Evolutionary conservation across 768 basidiomycete species (phyloP), one percentile per base, ranked within the genome.

Genomic region (Infundibulicybe gibba): DNA sequence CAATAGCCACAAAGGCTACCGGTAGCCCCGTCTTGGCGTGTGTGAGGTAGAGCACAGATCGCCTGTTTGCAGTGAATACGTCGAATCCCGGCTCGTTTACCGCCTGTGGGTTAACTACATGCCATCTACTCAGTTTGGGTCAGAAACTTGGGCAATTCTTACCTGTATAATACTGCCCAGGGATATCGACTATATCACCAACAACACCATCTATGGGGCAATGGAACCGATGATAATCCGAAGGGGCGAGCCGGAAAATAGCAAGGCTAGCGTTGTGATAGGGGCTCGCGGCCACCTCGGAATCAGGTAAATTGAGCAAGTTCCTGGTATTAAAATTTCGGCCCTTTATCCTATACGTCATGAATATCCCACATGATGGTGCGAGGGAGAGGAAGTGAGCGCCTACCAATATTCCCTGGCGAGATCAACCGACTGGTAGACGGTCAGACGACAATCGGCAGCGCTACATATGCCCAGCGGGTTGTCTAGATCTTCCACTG

Each of bases 141-240:
- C 19, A 25, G 16, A 10, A 32, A 35, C 11, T n/a, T n/a, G 21
- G 21, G 10, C 1, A 30, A 3, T 1, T 46, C 67, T 44, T 33
- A 80, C 77, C 81, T 1, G 83, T 84, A 53, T 80, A 85, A 54
- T 81, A 83, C 49, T 82, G 69, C 2, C 82, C 81, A 0, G 73
- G 68, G 3, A 82, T 68, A 52, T 81, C 64, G 2, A 49, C 63
- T 6, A 69, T 56, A 32, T 74, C 70, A 9, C 71, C 65, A 15
- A 83, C 61, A 10, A 68, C 72, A 32, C 74, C 81, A 44, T 83
- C 81, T 20, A 85, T 67, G 12, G 86, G 85, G 31, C 77, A 77
- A 52, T 89, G 87, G 74, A 86, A 90, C 12, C 88, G 80, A 58
- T 91, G 89, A 55, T 90, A 90, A 59, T 91, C 89, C 8, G 81